Conservation (phyloP, 192 early-diverging fungal species). For the Coemansia sp. region DNA sequence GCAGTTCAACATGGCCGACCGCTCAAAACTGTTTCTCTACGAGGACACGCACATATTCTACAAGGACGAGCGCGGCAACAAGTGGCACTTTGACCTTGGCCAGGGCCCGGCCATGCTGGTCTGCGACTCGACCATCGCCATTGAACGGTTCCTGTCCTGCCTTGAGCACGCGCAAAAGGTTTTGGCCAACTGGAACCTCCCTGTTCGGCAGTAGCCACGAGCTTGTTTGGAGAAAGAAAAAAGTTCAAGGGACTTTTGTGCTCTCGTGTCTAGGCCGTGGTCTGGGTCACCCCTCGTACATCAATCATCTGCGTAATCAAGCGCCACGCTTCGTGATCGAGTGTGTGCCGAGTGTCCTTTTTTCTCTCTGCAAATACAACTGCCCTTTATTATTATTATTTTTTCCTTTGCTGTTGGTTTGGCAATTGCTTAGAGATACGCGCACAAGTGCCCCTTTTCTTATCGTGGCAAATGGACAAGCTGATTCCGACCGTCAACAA, state of each 20-base stretch:
- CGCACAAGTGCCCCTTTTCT: not conserved
- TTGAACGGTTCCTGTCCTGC: conserved; percentile 46
- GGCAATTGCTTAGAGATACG: not conserved
- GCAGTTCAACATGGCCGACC: conserved; percentile 45
- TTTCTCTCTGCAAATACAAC: not conserved
- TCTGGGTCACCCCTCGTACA: not conserved
- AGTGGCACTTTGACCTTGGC: conserved; percentile 50
- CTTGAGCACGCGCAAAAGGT: conserved; percentile 42
- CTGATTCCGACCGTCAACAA: conserved; percentile 79
- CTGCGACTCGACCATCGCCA: conserved; percentile 30
- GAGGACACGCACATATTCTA: conserved; percentile 39
- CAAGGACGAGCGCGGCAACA: conserved; percentile 26
- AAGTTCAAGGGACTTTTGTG: not conserved
- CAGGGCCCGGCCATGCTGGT: conserved; percentile 47
- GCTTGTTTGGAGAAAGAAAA: too few relatives aligned
- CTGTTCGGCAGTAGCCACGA: conserved; percentile 1
- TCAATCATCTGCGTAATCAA: not conserved
- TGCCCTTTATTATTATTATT: not conserved
- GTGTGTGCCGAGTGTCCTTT: not conserved
- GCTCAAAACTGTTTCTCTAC: conserved; percentile 50
- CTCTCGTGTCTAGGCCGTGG: not conserved
- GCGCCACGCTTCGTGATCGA: not conserved
- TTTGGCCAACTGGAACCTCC: conserved; percentile 30
- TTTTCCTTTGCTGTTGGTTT: not conserved
- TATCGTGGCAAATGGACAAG: conserved; percentile 61